Evolutionary conservation across 352 stramenopile species (phyloP), one percentile per base, ranked within the genome.

Genomic region (Aphanomyces cochlioides): DNA sequence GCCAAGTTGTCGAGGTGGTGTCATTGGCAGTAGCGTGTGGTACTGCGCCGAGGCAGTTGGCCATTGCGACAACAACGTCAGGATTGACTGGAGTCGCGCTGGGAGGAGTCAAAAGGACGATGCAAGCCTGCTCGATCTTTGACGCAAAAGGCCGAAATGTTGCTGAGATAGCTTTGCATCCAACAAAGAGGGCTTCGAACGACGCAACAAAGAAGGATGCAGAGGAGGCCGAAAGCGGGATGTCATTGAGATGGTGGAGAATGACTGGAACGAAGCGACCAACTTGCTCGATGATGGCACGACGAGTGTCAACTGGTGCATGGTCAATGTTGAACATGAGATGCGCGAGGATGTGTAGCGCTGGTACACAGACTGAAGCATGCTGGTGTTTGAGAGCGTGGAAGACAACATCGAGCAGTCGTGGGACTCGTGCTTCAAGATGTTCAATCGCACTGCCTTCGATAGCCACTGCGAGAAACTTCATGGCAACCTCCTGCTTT

Each of bases 331-430:
- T 63, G 37, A 45, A 39, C 38, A 70, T 40, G 13, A 70, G 21
- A 15, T 47, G 36, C 15, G 37, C 36, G 40, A 64, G 19, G 19
- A 70, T 70, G 48, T 50, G 48, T 19, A 70, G 54, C 6, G 64
- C 64, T 10, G 64, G 64, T 13, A 48, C 64, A 36, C 64, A 70
- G 47, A 70, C 64, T 19, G 36, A 56, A 19, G 39, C 39, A 43
- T 85, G 78, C 43, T 85, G 78, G 74, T 84, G 80, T 78, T 92
- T 92, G 73, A 90, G 57, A 37, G 79, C 75, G 74, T 89, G 88
- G 73, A 87, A 75, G 8, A 90, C 69, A 64, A 80, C 81, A 38
- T 91, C 82, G 37, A 87, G 77, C 66, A 92, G 76, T 74, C 84
- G 85, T 10, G 77, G 68, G 28, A 77, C 74, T 28, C 85, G 75